Evolutionary conservation across 2,329 filamentous ascomycete genomes (phyloP).

Genomic region (Helotiales sp.): DNA sequence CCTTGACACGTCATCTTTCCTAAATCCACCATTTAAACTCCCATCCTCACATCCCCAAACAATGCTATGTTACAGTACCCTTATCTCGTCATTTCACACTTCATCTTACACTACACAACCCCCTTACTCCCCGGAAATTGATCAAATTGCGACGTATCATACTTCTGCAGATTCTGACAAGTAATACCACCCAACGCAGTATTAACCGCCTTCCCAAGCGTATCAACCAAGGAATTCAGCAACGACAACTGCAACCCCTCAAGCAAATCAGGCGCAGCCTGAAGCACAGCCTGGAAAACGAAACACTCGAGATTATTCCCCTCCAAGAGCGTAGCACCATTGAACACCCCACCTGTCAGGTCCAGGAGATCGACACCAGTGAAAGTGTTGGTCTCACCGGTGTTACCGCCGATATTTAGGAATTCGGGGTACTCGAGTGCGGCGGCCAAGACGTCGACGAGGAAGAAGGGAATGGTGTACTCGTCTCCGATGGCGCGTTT

Average conservation of each 20-base stretch:
- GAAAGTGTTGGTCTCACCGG: constrained; percentile 48
- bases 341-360: constrained; percentile 47
- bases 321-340: constrained; percentile 41
- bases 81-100: too few species aligned
- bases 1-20: too few species aligned
- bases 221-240: constrained; percentile 34
- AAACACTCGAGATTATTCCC: constrained; percentile 51
- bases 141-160: constrained; percentile 8
- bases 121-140: constrained; percentile 4
- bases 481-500: constrained; percentile 30
- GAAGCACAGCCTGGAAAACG: constrained; percentile 40
- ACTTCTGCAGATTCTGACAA: constrained; percentile 7
- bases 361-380: constrained; percentile 45
- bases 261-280: constrained; percentile 43
- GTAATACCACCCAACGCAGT: neutral
- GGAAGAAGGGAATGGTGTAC: constrained; percentile 42
- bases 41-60: too few species aligned
- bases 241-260: constrained; percentile 36
- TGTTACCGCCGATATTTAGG: constrained; percentile 52
- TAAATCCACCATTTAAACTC: too few species aligned
- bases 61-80: too few species aligned
- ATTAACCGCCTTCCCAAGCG: constrained; percentile 11
- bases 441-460: constrained; percentile 41
- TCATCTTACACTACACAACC: too few species aligned
- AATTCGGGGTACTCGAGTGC: constrained; percentile 45